Evolutionary conservation across 257 asterid genomes (phyloP).

Genomic region (Agastache rugosa): DNA sequence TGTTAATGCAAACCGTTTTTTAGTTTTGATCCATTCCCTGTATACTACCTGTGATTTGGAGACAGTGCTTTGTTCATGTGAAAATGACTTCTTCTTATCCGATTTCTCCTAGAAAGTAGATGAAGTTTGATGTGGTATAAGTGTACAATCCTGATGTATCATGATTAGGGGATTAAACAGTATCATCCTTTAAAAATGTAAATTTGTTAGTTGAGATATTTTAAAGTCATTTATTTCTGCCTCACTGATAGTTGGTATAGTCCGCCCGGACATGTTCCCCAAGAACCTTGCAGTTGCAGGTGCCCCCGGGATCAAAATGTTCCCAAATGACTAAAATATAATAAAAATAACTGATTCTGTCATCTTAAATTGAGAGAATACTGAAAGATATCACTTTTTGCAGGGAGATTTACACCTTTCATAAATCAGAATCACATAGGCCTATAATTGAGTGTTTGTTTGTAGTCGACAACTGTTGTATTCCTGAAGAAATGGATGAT

Average conservation of each 20-base stretch:
- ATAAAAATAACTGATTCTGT: neutral
- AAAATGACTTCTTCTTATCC: neutral
- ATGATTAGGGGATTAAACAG: too few relatives aligned
- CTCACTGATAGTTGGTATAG: too few relatives aligned
- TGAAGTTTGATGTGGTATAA: too few relatives aligned
- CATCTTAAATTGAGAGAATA: conserved; percentile 2
- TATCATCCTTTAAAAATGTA: too few relatives aligned
- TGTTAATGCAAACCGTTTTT: neutral
- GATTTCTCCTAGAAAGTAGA: neutral
- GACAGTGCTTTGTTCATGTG: neutral
- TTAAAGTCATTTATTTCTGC: too few relatives aligned
- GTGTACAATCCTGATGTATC: too few relatives aligned
- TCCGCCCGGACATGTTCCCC: too few relatives aligned
- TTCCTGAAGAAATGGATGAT: conserved; percentile 63
- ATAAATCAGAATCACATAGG: conserved; percentile 42
- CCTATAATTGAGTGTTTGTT: conserved; percentile 72
- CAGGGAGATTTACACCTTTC: conserved; percentile 79
- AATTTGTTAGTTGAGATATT: too few relatives aligned
- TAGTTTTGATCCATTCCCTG: neutral
- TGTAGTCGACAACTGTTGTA: conserved; percentile 58
- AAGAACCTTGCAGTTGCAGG: neutral
- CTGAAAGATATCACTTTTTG: conserved; percentile 26
- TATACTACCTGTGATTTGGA: neutral
- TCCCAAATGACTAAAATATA: neutral
- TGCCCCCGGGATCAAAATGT: neutral